Evolutionary conservation across 75 land plant species (phyloP).

Genomic region (Pseudotsuga menziesii): DNA sequence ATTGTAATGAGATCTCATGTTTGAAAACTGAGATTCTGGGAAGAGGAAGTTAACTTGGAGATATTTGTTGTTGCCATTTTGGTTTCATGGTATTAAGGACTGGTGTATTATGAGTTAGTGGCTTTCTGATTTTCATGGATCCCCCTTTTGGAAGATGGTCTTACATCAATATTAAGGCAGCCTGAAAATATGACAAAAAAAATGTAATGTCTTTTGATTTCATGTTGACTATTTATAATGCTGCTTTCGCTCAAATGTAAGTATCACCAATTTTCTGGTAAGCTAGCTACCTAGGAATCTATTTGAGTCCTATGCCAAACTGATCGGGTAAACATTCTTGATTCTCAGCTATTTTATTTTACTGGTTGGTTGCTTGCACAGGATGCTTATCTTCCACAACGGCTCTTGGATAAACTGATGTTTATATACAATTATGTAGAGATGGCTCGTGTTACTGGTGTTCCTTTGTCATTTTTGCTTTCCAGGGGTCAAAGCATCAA

Average conservation of each 20-base stretch:
- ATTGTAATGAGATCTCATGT: no score
- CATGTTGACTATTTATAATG: no score
- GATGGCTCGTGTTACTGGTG: constrained; percentile 99
- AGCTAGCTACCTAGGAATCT: no score
- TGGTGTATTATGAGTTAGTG: not conserved
- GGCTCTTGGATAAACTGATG: constrained; percentile 96
- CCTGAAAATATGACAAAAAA: no score
- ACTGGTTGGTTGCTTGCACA: constrained; percentile 25
- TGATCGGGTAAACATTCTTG: not conserved
- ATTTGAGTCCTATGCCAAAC: not conserved
- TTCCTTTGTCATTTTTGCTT: constrained; percentile 95
- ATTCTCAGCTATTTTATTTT: not conserved
- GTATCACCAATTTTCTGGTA: no score
- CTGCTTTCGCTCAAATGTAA: no score
- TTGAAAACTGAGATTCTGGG: no score
- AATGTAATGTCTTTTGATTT: no score
- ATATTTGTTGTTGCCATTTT: no score
- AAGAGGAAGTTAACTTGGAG: no score
- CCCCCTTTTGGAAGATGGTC: not conserved
- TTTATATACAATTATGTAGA: constrained; percentile 93
- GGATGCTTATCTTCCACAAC: constrained; percentile 99
- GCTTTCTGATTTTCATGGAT: not conserved
- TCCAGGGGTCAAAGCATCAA: constrained; percentile 98
- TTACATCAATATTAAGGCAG: no score
- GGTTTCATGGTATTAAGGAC: not conserved